Percentiles rank a stretch among this genome's conserved stretches.
Conservation (phyloP, 257 asterid species). For the Paraleonurus japonicus region DNA sequence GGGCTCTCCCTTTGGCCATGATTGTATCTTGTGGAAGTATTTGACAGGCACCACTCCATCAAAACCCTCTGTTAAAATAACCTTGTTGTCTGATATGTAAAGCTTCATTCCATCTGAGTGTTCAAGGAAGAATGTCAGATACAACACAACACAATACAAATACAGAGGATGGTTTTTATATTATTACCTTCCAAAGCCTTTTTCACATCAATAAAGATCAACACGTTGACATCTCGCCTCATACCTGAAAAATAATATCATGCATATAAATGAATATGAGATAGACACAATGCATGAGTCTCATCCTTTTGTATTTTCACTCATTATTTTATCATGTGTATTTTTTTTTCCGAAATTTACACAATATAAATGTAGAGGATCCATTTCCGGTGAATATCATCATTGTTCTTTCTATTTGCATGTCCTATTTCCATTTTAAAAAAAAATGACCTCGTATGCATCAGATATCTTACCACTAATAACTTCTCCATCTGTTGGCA, state of each 20-base stretch:
- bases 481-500: conserved; percentile 84
- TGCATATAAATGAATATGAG: neutral
- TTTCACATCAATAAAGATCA: conserved; percentile 77
- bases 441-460: too few relatives aligned
- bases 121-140: conserved; percentile 18
- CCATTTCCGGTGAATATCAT: neutral
- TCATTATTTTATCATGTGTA: too few relatives aligned
- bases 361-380: too few relatives aligned
- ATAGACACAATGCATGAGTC: too few relatives aligned
- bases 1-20: conserved; percentile 76
- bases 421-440: neutral
- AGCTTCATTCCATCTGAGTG: conserved; percentile 86
- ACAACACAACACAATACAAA: neutral
- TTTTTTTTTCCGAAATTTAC: too few relatives aligned
- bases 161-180: neutral
- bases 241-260: conserved; percentile 53
- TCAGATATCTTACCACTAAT: conserved; percentile 66
- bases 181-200: conserved; percentile 86
- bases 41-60: conserved; percentile 75
- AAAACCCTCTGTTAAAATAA: conserved; percentile 89
- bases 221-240: conserved; percentile 66
- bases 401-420: neutral
- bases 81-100: conserved; percentile 80
- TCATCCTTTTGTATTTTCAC: too few relatives aligned
- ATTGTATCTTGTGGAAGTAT: conserved; percentile 74